Conservation (phyloP, 768 basidiomycete species). For the Leccinum imitatum region DNA sequence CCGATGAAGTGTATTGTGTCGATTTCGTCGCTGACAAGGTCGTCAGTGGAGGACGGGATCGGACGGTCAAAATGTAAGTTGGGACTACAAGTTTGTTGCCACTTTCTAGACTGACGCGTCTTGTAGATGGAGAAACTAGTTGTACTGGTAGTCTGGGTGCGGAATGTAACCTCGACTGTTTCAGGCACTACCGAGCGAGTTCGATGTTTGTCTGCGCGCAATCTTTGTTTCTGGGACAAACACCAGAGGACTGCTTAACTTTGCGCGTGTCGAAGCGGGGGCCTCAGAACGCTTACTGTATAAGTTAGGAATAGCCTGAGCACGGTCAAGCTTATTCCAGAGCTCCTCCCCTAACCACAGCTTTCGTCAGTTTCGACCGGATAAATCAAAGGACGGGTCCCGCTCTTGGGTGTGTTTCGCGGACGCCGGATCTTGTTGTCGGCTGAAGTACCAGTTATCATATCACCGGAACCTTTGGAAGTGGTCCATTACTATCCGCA, state of each 20-base stretch:
- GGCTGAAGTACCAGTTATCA: not conserved
- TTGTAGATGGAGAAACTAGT: slow-evolving; percentile 33
- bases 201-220: not conserved
- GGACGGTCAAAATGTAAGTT: slow-evolving; percentile 87
- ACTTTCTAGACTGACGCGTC: not conserved
- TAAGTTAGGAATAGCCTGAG: slow-evolving; percentile 1
- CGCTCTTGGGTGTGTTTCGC: slow-evolving; percentile 16
- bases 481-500: slow-evolving; percentile 25
- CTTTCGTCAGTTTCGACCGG: slow-evolving; percentile 24
- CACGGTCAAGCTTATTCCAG: not conserved
- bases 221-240: not conserved
- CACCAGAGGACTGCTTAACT: not conserved
- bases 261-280: not conserved
- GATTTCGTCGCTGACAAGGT: slow-evolving; percentile 99
- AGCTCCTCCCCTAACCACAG: slow-evolving; percentile 4
- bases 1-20: slow-evolving; percentile 98
- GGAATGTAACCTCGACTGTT: not conserved
- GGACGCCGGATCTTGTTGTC: not conserved
- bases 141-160: not conserved
- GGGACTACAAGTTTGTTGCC: slow-evolving; percentile 1
- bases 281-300: slow-evolving; percentile 9
- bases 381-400: slow-evolving; percentile 20
- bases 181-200: not conserved
- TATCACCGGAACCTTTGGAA: slow-evolving; percentile 27
- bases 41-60: slow-evolving; percentile 95